A percentile compares a stretch with the other conserved stretches of the same genome.
These are phyloP conservation scores for Uncinocarpus reesii DNA, from an alignment of 2,329 filamentous ascomycete genomes.

Conservation along the genomic window DNA sequence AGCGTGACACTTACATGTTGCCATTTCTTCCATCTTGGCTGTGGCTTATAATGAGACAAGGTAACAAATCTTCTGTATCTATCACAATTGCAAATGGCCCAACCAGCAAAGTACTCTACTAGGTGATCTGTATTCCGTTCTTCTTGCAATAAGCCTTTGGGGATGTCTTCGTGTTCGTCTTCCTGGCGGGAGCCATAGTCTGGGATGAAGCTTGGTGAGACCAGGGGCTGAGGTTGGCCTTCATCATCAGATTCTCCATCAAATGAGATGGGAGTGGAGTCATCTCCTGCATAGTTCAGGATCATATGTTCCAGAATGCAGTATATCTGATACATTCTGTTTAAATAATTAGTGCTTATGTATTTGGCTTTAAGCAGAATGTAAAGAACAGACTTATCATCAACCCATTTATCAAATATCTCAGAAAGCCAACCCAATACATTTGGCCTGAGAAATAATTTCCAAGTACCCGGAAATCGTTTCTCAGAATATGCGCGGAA, in stretches of 20 bases:
- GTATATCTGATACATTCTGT: constrained; percentile 23
- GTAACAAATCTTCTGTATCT: constrained; percentile 28
- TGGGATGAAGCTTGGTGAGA: constrained; percentile 24
- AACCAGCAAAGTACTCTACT: constrained; percentile 33
- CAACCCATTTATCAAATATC: constrained; percentile 20
- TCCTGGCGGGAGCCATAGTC: constrained; percentile 25
- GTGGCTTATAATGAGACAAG: constrained; percentile 20
- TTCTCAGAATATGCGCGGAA: constrained; percentile 21
- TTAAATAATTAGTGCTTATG: not conserved
- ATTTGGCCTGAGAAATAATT: constrained; percentile 32
- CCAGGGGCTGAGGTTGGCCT: constrained; percentile 21
- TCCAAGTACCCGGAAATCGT: constrained; percentile 26
- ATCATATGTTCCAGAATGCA: constrained; percentile 23
- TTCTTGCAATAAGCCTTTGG: constrained; percentile 22
- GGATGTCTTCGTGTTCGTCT: constrained; percentile 20
- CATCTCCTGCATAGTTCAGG: constrained; percentile 15
- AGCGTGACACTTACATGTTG: constrained; percentile 21
- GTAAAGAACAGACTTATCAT: constrained; percentile 20
- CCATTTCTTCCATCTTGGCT: constrained; percentile 25
- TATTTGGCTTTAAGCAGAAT: not conserved
- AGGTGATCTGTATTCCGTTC: constrained; percentile 30
- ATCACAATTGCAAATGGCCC: constrained; percentile 26
- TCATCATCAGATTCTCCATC: constrained; percentile 20
- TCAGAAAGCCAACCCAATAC: constrained; percentile 29
- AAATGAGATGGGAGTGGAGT: constrained; percentile 17